Conservation (phyloP, 495 filamentous ascomycete species). For the Penicillium chermesinum region DNA sequence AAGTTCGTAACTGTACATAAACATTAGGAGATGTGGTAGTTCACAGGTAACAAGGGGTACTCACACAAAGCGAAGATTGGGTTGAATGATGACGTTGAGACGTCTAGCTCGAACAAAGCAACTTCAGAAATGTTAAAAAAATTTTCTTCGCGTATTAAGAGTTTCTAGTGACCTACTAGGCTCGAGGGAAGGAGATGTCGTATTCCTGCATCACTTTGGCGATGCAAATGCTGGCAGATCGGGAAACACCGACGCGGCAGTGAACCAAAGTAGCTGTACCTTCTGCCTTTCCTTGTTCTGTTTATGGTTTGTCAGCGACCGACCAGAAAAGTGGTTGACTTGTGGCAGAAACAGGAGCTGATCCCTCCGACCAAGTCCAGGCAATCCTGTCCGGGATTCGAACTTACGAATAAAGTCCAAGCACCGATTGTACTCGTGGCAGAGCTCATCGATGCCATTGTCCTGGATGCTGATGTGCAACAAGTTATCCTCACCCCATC, state of each 20-base stretch:
- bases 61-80: constrained; percentile 63
- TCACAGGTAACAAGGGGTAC: constrained; percentile 3
- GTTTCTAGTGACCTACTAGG: constrained; percentile 58
- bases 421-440: constrained; percentile 80
- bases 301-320: constrained; percentile 4
- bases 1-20: constrained; percentile 48
- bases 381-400: background rate
- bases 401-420: constrained; percentile 85
- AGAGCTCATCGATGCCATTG: constrained; percentile 91
- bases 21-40: constrained; percentile 18
- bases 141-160: background rate
- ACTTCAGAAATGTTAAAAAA: constrained; percentile 30
- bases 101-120: constrained; percentile 92
- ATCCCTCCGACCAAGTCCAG: background rate
- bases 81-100: constrained; percentile 71
- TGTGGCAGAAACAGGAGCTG: background rate
- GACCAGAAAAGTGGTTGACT: background rate
- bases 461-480: constrained; percentile 86
- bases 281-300: constrained; percentile 70
- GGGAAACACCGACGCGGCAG: constrained; percentile 91
- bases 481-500: constrained; percentile 68
- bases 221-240: constrained; percentile 96
- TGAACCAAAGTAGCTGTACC: constrained; percentile 89
- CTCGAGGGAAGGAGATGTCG: constrained; percentile 78
- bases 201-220: constrained; percentile 88